phyloP scores from a whole-genome alignment of 176 grass and related monocot genomes.

The Triticum turgidum region DNA sequence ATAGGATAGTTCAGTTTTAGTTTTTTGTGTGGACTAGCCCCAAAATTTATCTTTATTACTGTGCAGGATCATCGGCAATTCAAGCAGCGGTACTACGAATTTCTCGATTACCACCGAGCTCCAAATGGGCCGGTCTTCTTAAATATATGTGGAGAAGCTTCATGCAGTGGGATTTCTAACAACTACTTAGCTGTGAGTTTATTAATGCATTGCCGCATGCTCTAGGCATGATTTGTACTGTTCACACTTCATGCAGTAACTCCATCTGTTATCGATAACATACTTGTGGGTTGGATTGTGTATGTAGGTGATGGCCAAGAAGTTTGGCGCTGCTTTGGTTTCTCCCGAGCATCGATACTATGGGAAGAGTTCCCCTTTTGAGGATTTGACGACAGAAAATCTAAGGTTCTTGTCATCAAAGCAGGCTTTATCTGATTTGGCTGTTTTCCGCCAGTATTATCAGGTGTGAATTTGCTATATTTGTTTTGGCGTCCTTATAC shows the following conservation, averaged over 20 bases:
- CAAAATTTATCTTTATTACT: conserved; percentile 12
- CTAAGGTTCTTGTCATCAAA: conserved; percentile 93
- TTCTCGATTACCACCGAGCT: conserved; percentile 72
- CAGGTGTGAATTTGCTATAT: conserved; percentile 48
- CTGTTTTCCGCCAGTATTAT: conserved; percentile 94
- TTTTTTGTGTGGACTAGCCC: conserved; percentile 13
- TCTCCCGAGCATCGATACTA: conserved; percentile 97
- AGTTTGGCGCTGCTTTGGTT: conserved; percentile 91
- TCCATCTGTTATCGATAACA: conserved; percentile 5
- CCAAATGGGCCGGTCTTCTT: conserved; percentile 86
- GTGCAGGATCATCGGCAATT: conserved; percentile 83
- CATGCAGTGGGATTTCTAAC: conserved; percentile 79
- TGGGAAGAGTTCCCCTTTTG: conserved; percentile 95
- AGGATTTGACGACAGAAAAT: conserved; percentile 70
- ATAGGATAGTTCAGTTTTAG: no score
- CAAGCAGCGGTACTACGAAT: conserved; percentile 85
- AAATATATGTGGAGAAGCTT: conserved; percentile 78
- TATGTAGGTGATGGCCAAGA: conserved; percentile 83
- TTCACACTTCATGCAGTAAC: conserved; percentile 6
- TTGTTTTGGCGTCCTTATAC: background rate
- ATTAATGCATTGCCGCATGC: conserved; percentile 6
- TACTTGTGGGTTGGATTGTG: conserved; percentile 17
- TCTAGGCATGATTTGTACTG: background rate
- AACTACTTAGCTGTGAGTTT: conserved; percentile 86
- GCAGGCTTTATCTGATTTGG: conserved; percentile 94